phyloP scores from a whole-genome alignment of 257 asterid species.

The Leonotis leonurus region DNA sequence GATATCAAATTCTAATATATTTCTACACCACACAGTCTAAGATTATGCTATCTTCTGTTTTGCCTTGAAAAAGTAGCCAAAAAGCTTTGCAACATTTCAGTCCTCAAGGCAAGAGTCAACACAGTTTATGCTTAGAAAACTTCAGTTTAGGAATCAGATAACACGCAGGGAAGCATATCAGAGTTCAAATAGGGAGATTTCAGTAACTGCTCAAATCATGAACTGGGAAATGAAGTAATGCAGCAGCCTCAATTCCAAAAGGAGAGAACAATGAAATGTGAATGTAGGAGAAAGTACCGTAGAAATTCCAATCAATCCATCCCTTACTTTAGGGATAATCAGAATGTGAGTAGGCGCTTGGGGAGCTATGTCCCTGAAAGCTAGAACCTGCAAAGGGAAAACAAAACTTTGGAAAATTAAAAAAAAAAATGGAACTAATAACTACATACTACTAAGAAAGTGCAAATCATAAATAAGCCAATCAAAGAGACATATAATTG shows the following conservation, averaged over 20 bases:
- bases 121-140: too few species aligned
- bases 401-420: too few species aligned
- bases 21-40: not conserved
- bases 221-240: not conserved
- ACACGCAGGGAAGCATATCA: not conserved
- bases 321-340: constrained; percentile 72
- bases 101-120: not conserved
- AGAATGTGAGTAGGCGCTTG: constrained; percentile 83
- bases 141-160: too few species aligned
- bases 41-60: not conserved
- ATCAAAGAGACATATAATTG: not conserved
- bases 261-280: not conserved
- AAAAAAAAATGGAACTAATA: not conserved
- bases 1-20: too few species aligned
- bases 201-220: not conserved
- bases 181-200: not conserved
- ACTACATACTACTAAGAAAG: not conserved
- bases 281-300: constrained; percentile 34
- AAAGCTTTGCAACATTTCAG: not conserved
- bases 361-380: constrained; percentile 83
- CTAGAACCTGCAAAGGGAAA: constrained; percentile 86
- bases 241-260: not conserved
- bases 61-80: not conserved
- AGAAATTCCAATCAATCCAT: constrained; percentile 73
- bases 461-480: not conserved